Percentiles rank a stretch among this genome's conserved stretches.
phyloP scores from a whole-genome alignment of 257 asterid genomes.

The Solanum chiquidenum region DNA sequence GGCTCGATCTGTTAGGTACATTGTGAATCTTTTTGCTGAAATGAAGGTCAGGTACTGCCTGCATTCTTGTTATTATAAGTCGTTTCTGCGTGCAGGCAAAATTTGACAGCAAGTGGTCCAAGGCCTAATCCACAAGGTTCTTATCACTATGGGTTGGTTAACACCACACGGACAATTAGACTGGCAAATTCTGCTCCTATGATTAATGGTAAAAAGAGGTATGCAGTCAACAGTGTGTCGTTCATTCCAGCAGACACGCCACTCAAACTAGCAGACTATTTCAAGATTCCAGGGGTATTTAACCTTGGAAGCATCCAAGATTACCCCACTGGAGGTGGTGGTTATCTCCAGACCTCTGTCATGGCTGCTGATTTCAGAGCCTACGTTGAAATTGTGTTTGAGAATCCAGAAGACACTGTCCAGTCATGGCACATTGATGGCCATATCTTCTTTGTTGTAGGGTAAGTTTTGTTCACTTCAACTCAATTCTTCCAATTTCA shows the following conservation, averaged over 20 bases:
- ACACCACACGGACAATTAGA: conserved; percentile 30
- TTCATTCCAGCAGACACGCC: conserved; percentile 38
- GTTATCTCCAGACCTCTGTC: conserved; percentile 33
- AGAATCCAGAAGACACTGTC: conserved; percentile 29
- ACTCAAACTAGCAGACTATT: conserved; percentile 39
- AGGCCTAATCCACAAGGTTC: conserved; percentile 54
- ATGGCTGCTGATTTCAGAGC: conserved; percentile 34
- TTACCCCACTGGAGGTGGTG: conserved; percentile 26
- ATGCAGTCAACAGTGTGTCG: conserved; percentile 38
- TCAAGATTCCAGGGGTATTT: conserved; percentile 22
- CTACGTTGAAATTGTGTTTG: conserved; percentile 28
- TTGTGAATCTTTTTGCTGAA: neutral
- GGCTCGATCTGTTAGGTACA: conserved; percentile 38
- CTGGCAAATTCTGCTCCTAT: conserved; percentile 27
- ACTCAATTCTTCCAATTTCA: neutral
- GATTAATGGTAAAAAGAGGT: conserved; percentile 30
- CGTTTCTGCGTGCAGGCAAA: conserved; percentile 15
- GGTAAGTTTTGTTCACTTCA: conserved; percentile 8
- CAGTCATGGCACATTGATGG: conserved; percentile 50
- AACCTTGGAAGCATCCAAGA: conserved; percentile 29
- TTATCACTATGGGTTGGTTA: conserved; percentile 38
- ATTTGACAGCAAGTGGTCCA: conserved; percentile 42
- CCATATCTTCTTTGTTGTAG: conserved; percentile 33
- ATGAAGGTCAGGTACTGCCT: neutral
- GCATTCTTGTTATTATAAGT: neutral